These are phyloP conservation scores for Arthrinium phaeospermum DNA, from an alignment of 2,329 filamentous ascomycete species.

Conservation along the genomic window DNA sequence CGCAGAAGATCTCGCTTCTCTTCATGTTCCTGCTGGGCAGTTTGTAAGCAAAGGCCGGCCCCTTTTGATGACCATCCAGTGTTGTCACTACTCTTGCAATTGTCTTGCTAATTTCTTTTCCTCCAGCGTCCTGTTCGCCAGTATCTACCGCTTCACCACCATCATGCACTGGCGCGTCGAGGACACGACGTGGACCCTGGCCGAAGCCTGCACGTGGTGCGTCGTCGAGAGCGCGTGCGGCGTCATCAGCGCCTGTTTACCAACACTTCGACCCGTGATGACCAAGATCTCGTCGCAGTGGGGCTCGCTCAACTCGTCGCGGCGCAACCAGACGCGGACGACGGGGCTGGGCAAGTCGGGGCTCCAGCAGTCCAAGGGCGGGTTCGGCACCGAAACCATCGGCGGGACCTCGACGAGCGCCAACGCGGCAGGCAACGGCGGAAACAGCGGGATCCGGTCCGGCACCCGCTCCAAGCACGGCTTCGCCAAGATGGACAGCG, in stretches of 20 bases:
- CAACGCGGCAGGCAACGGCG: background rate
- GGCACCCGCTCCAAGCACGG: background rate
- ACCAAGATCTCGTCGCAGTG: conserved; percentile 1
- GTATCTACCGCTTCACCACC: conserved; percentile 37
- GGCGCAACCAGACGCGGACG: background rate
- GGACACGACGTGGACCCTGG: conserved; percentile 38
- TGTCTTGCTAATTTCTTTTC: background rate
- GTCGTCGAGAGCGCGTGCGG: conserved; percentile 41
- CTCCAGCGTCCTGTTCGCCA: conserved; percentile 36
- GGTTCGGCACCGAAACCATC: conserved; percentile 11
- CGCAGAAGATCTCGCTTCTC: conserved; percentile 31
- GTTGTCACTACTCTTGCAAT: no score
- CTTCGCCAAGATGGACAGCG: conserved; percentile 1
- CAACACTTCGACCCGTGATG: conserved; percentile 45
- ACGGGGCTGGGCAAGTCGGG: background rate
- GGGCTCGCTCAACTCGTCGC: conserved; percentile 10
- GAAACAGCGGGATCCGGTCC: background rate
- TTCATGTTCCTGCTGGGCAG: conserved; percentile 41
- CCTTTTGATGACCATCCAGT: background rate
- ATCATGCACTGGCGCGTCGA: conserved; percentile 36
- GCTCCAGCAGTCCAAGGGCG: background rate
- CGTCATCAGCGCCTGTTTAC: conserved; percentile 49
- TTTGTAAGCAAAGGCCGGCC: conserved; percentile 35
- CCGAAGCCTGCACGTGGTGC: conserved; percentile 39
- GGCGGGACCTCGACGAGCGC: background rate